phyloP scores from a whole-genome alignment of 805 yeast genomes.

The Lipomyces mesembrius region DNA sequence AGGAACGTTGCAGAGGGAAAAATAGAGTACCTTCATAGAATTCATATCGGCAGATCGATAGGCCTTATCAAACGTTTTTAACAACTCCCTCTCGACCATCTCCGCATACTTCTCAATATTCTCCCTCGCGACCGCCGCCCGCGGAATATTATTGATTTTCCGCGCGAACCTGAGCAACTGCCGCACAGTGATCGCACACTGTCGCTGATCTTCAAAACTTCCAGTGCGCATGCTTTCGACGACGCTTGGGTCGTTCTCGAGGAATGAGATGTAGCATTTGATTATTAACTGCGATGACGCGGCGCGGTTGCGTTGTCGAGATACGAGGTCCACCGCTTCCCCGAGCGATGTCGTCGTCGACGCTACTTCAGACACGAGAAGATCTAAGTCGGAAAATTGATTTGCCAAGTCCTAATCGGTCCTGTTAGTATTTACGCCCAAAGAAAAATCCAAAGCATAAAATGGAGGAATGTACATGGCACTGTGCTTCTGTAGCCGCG shows the following conservation, averaged over 20 bases:
- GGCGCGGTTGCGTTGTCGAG: constrained; percentile 75
- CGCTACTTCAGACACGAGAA: constrained; percentile 60
- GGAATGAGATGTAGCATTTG: constrained; percentile 76
- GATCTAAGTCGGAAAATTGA: constrained; percentile 58
- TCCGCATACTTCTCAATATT: constrained; percentile 74
- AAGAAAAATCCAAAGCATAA: not conserved
- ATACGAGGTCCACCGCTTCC: constrained; percentile 65
- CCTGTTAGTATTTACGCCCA: not conserved
- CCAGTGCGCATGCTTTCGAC: constrained; percentile 62
- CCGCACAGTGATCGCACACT: constrained; percentile 71
- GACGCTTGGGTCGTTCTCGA: constrained; percentile 59
- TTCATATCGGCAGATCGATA: constrained; percentile 68
- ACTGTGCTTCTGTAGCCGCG: constrained; percentile 19
- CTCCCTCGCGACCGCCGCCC: constrained; percentile 43
- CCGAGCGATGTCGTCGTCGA: constrained; percentile 71
- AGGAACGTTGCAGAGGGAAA: constrained; percentile 35
- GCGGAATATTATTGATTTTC: constrained; percentile 52
- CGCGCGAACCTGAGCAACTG: constrained; percentile 67
- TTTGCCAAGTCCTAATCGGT: constrained; percentile 45
- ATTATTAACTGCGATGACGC: constrained; percentile 72
- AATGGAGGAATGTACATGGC: constrained; percentile 16
- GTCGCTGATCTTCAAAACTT: constrained; percentile 58
- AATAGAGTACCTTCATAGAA: constrained; percentile 64
- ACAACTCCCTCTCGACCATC: constrained; percentile 69
- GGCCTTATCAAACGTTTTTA: constrained; percentile 74